Evolutionary conservation across 441 rosid species (phyloP).

Genomic region (Populus hybrid): DNA sequence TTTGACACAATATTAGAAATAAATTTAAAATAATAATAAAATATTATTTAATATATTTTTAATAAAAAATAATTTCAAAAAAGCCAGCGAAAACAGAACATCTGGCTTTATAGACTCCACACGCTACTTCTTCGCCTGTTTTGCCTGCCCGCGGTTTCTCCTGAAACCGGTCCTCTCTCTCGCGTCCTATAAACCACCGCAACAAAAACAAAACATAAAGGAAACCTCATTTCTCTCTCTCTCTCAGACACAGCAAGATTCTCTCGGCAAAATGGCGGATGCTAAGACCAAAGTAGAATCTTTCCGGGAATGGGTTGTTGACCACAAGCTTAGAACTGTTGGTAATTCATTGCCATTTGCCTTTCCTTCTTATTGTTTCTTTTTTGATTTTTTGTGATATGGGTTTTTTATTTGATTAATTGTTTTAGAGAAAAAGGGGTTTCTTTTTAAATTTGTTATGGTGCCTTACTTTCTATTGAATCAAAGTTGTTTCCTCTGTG

Average conservation of each 20-base stretch:
- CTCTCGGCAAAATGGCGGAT: constrained; percentile 46
- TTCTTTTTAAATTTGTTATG: not conserved
- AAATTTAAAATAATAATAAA: too few species aligned
- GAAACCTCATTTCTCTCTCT: not conserved
- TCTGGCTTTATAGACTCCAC: not conserved
- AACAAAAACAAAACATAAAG: not conserved
- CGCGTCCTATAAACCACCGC: not conserved
- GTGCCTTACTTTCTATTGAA: not conserved
- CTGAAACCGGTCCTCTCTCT: not conserved
- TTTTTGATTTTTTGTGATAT: not conserved
- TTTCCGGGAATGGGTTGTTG: constrained; percentile 64
- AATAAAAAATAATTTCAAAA: too few species aligned
- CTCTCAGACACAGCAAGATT: not conserved
- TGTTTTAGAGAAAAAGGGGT: not conserved
- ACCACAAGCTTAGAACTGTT: constrained; percentile 85
- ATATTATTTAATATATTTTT: too few species aligned
- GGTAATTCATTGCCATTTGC: constrained; percentile 39
- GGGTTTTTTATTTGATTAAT: not conserved
- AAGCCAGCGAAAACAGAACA: not conserved
- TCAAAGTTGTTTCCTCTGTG: not conserved
- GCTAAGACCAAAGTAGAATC: constrained; percentile 53
- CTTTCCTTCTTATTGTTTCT: too few species aligned
- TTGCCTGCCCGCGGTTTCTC: not conserved
- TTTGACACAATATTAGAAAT: too few species aligned
- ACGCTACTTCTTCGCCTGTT: not conserved